Conservation (phyloP, 2,329 filamentous ascomycete species). For the Cryphonectria radicalis region DNA sequence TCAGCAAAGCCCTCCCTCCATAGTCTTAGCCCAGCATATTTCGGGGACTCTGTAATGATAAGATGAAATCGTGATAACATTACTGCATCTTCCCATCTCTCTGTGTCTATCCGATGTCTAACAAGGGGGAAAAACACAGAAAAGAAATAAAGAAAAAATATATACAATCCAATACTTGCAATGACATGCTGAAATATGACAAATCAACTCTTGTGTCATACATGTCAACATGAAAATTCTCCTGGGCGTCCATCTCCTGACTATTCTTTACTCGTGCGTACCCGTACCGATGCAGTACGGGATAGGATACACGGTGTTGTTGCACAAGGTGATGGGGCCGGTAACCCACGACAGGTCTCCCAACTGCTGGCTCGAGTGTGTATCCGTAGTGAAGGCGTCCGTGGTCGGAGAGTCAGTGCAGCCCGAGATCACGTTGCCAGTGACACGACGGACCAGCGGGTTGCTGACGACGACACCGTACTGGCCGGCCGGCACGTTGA, state of each 20-base stretch:
- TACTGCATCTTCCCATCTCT: background rate
- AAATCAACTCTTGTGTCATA: background rate
- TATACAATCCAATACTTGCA: background rate
- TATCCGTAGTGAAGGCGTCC: slow-evolving; percentile 40
- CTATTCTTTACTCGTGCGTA: slow-evolving; percentile 20
- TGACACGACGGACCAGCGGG: slow-evolving; percentile 40
- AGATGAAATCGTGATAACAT: background rate
- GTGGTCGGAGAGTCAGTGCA: slow-evolving; percentile 38
- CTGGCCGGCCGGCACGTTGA: slow-evolving; percentile 41
- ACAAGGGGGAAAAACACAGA: background rate
- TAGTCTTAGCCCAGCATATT: no score
- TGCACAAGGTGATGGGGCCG: slow-evolving; percentile 45
- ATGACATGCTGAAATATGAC: background rate
- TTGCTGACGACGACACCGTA: slow-evolving; percentile 46
- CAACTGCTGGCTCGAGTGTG: slow-evolving; percentile 39
- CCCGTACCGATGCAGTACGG: slow-evolving; percentile 44
- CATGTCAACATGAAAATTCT: background rate
- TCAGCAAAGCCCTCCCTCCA: background rate
- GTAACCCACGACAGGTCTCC: slow-evolving; percentile 44
- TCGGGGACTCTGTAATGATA: background rate
- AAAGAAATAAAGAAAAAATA: background rate
- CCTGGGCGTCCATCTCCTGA: background rate
- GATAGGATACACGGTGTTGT: slow-evolving; percentile 41
- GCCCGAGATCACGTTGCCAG: slow-evolving; percentile 42
- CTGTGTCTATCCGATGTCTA: background rate